Evolutionary conservation across 495 filamentous ascomycete species (phyloP).

Genomic region (Daldinia childiae): DNA sequence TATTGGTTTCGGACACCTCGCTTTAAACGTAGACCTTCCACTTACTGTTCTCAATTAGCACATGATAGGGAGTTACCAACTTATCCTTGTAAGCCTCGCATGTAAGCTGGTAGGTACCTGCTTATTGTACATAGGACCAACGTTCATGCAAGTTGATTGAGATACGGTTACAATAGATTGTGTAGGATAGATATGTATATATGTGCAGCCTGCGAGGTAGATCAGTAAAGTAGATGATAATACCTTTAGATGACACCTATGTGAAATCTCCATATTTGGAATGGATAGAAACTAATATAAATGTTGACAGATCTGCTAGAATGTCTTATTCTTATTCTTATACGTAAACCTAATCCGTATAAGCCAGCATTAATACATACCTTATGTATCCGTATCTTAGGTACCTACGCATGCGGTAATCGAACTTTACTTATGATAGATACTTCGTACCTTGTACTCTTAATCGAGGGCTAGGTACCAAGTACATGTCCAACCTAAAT

Average conservation of each 20-base stretch:
- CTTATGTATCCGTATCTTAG: neutral
- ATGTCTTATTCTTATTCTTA: no score
- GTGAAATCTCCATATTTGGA: neutral
- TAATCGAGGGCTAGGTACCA: neutral
- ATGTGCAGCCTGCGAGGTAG: conserved; percentile 32
- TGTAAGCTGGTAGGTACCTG: neutral
- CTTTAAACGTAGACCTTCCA: neutral
- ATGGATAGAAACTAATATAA: no score
- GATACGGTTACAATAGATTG: neutral
- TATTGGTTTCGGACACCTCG: no score
- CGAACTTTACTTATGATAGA: no score
- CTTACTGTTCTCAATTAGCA: neutral
- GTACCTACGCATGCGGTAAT: neutral
- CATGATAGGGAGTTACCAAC: conserved; percentile 6
- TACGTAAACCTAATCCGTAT: no score
- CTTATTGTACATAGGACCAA: neutral
- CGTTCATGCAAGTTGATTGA: conserved; percentile 13
- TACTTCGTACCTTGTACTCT: no score
- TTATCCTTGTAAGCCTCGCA: conserved; percentile 7
- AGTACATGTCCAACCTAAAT: neutral
- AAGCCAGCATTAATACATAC: neutral
- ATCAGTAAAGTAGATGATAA: conserved; percentile 18
- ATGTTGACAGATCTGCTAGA: no score
- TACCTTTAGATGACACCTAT: conserved; percentile 18
- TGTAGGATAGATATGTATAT: neutral